Base-by-base conservation (phyloP, 768 basidiomycete species). In the Leccinellum albellum region DNA sequence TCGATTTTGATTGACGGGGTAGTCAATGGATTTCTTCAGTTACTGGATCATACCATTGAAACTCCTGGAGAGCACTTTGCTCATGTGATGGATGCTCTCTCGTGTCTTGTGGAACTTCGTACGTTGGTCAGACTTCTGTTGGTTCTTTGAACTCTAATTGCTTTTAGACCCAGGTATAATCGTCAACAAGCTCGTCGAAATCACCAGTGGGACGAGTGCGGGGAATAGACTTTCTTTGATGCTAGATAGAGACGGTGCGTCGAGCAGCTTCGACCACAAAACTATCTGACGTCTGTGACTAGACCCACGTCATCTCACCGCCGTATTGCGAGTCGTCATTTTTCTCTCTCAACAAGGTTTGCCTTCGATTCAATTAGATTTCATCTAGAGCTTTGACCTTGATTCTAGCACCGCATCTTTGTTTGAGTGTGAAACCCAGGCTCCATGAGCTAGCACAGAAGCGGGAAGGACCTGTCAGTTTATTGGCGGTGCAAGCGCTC, bases 401-500 rank as follows among this genome's bases (percentile, higher is more conserved):
- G 24, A 45, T 33, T 37, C 17, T 13, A 61, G 61, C 58, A 8
- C 52, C 54, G 1, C 52, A 50, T 31, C 50, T 54, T 32, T 56
- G 54, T 23, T 26, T 54, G 49, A 58, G 42, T 23, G 24, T 59
- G 31, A 54, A 55, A 31, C 54, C 48, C 3, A 53, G 51, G 20
- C 60, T 63, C 47, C 54, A 58, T 3, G 51, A 63, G 29, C 49
- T 63, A 40, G 62, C 62, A n/a, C 32, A 50, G 21, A 33, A 24
- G 14, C 52, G 44, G 35, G 40, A 56, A 37, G 60, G 60, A 3
- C 58, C 57, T 15, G 58, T 60, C 14, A 61, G 65, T 37, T 17
- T 64, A 33, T 48, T 64, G 31, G 65, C 64, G 29, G 65, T 66
- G 10, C 62, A 66, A 21, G 64, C 56, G 14, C 56, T 66, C 1